A percentile compares a stretch with the other conserved stretches of the same genome.
Evolutionary conservation across 345 rosid species (phyloP).

Genomic region (Lepidium africanum): DNA sequence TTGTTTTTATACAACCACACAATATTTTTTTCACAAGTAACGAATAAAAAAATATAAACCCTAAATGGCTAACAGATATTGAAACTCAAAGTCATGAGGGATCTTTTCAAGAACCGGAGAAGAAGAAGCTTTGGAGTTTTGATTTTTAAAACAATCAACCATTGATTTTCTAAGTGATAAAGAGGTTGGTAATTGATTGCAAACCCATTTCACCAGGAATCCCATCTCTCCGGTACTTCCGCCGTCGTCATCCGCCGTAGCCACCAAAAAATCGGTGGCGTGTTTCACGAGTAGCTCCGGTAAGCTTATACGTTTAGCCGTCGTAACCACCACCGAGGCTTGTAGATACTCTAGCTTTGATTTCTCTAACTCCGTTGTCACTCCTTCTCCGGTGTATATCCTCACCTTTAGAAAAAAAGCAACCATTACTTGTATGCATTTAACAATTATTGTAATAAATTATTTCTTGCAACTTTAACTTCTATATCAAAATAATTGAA

Average conservation of each 20-base stretch:
- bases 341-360: slow-evolving; percentile 85
- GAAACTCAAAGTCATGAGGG: slow-evolving; percentile 81
- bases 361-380: slow-evolving; percentile 59
- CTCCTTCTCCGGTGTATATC: slow-evolving; percentile 73
- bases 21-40: neutral
- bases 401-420: slow-evolving; percentile 38
- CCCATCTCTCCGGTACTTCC: slow-evolving; percentile 26
- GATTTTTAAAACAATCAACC: slow-evolving; percentile 72
- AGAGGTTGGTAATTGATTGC: slow-evolving; percentile 82
- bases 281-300: slow-evolving; percentile 69
- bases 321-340: slow-evolving; percentile 65
- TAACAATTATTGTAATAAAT: too few relatives aligned
- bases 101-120: slow-evolving; percentile 50
- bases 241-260: slow-evolving; percentile 11
- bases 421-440: too few relatives aligned
- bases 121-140: slow-evolving; percentile 37
- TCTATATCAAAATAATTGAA: too few relatives aligned
- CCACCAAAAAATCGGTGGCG: slow-evolving; percentile 43
- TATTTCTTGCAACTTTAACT: too few relatives aligned
- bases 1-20: neutral
- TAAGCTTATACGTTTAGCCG: slow-evolving; percentile 49
- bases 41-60: neutral
- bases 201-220: slow-evolving; percentile 74
- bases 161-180: slow-evolving; percentile 80
- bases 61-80: slow-evolving; percentile 68